Evolutionary conservation across 306 rosid species (phyloP).

Genomic region (Ormosia semicastrata): DNA sequence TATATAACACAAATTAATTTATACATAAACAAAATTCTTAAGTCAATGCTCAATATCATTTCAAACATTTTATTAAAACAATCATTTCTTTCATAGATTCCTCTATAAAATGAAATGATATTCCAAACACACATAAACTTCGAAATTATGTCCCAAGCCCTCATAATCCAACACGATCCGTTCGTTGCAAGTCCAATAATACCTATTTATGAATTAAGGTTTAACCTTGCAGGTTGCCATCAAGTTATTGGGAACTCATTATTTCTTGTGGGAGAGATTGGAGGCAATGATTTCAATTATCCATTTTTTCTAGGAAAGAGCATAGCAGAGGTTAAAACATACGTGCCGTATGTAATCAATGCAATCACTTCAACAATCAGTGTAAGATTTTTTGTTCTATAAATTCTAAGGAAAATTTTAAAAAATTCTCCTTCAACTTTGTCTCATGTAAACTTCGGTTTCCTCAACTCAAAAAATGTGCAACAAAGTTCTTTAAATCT

Average conservation of each 20-base stretch:
- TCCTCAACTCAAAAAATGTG: too few relatives aligned
- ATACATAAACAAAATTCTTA: background rate
- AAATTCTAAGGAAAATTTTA: background rate
- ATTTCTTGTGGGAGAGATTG: slow-evolving; percentile 61
- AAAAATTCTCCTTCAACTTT: too few relatives aligned
- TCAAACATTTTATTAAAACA: too few relatives aligned
- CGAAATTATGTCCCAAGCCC: background rate
- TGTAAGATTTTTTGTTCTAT: slow-evolving; percentile 21
- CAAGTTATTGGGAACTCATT: slow-evolving; percentile 39
- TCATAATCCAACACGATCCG: background rate
- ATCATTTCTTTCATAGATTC: too few relatives aligned
- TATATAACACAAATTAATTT: background rate
- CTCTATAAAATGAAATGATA: too few relatives aligned
- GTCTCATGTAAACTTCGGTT: too few relatives aligned
- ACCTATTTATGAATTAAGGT: background rate
- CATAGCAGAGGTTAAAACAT: slow-evolving; percentile 30
- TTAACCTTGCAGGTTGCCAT: slow-evolving; percentile 39
- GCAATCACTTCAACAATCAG: slow-evolving; percentile 34
- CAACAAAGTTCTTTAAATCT: too few relatives aligned
- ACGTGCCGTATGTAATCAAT: slow-evolving; percentile 37
- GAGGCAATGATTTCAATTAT: slow-evolving; percentile 59
- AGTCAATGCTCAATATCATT: background rate
- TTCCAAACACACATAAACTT: background rate
- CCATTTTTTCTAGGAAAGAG: background rate
- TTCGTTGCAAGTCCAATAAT: background rate